Evolutionary conservation across 2,329 filamentous ascomycete species (phyloP).

Genomic region (Pseudocercospora vitis): DNA sequence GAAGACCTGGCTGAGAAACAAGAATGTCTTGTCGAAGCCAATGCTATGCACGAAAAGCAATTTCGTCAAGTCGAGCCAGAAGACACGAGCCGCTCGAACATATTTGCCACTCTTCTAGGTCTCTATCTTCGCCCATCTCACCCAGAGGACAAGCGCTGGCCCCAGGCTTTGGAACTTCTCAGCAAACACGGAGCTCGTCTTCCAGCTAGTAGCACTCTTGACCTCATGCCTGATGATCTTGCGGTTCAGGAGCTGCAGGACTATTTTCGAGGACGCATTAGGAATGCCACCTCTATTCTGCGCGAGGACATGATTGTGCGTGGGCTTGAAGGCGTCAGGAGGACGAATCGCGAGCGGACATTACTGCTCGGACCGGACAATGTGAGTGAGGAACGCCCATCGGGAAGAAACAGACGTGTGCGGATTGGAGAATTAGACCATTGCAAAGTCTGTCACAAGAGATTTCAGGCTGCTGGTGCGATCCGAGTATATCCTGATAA

Average conservation of each 20-base stretch:
- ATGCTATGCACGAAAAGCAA: constrained; percentile 27
- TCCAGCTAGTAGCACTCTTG: constrained; percentile 80
- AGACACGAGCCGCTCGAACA: constrained; percentile 64
- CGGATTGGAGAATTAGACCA: constrained; percentile 84
- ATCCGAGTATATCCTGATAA: constrained; percentile 81
- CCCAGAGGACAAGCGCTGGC: constrained; percentile 61
- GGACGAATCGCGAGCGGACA: constrained; percentile 71
- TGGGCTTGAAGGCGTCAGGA: constrained; percentile 73
- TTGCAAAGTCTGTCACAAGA: constrained; percentile 89
- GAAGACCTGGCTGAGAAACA: constrained; percentile 41
- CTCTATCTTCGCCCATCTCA: constrained; percentile 84
- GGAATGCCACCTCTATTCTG: constrained; percentile 76
- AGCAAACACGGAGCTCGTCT: constrained; percentile 89
- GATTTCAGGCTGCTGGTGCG: constrained; percentile 78
- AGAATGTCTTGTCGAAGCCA: constrained; percentile 28
- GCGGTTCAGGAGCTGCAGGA: constrained; percentile 77
- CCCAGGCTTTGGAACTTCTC: constrained; percentile 81
- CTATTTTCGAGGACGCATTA: constrained; percentile 90
- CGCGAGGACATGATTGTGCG: constrained; percentile 78
- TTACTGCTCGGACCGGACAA: constrained; percentile 72
- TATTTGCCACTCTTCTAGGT: constrained; percentile 87
- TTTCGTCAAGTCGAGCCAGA: constrained; percentile 51
- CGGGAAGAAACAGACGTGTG: constrained; percentile 64
- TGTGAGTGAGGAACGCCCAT: constrained; percentile 57
- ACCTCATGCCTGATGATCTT: constrained; percentile 78